Evolutionary conservation across 768 basidiomycete genomes (phyloP).

Genomic region (Ephemerocybe angulata): DNA sequence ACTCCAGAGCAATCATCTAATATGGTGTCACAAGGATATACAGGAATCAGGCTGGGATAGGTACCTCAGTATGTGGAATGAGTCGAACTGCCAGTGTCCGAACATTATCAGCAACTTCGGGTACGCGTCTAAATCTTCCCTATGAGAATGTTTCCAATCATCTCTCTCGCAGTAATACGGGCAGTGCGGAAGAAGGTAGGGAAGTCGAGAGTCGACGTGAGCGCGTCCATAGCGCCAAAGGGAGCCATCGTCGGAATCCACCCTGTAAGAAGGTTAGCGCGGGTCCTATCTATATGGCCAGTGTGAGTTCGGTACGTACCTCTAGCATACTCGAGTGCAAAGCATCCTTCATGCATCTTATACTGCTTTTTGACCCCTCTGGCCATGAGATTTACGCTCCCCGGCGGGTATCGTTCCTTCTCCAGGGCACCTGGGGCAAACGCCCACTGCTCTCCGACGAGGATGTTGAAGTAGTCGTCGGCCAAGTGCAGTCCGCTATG

Average conservation of each 20-base stretch:
- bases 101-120: neutral
- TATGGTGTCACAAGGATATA: too few relatives aligned
- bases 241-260: conserved; percentile 98
- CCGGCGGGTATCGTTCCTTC: conserved; percentile 82
- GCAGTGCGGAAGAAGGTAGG: conserved; percentile 76
- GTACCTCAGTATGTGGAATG: neutral
- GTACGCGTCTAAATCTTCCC: conserved; percentile 80
- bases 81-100: neutral
- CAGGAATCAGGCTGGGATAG: neutral
- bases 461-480: conserved; percentile 97
- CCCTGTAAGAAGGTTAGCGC: conserved; percentile 47
- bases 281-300: neutral
- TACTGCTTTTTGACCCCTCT: conserved; percentile 92
- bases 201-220: conserved; percentile 88
- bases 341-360: conserved; percentile 95
- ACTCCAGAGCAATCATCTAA: neutral
- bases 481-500: conserved; percentile 92
- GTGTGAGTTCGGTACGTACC: conserved; percentile 53
- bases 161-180: conserved; percentile 79
- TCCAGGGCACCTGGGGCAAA: conserved; percentile 76
- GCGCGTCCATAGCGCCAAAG: conserved; percentile 82
- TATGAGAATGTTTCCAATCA: conserved; percentile 71
- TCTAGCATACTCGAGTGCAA: conserved; percentile 90
- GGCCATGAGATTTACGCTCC: conserved; percentile 79
- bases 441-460: conserved; percentile 93